A percentile compares a stretch with the other conserved stretches of the same genome.
Evolutionary conservation across 495 filamentous ascomycete species (phyloP).

Genomic region (Hypoxylon intermedium): DNA sequence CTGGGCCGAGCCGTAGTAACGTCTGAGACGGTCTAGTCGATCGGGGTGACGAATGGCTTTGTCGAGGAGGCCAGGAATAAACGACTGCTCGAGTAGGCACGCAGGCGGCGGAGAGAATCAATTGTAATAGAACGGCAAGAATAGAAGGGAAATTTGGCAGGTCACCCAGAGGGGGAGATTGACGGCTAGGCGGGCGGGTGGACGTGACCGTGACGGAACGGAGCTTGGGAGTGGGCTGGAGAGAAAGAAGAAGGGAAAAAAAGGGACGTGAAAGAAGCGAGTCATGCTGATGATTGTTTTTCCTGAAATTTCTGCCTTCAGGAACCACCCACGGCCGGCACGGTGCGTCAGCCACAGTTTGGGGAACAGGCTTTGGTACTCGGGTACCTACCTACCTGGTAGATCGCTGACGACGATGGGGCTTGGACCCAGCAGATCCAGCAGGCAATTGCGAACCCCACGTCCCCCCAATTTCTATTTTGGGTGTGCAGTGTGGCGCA

Average conservation of each 20-base stretch:
- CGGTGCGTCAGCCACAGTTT: slow-evolving; percentile 20
- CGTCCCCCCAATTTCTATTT: background rate
- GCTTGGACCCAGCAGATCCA: too few species aligned
- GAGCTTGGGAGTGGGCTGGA: slow-evolving; percentile 44
- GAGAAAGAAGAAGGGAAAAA: slow-evolving; percentile 43
- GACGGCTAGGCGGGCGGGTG: slow-evolving; percentile 47
- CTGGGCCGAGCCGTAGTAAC: slow-evolving; percentile 13
- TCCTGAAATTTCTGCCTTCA: slow-evolving; percentile 22
- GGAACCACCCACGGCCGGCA: slow-evolving; percentile 1
- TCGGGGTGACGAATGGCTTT: slow-evolving; percentile 7
- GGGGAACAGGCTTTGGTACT: too few species aligned
- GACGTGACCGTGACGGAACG: slow-evolving; percentile 44
- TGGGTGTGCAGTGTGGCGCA: background rate
- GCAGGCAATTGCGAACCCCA: too few species aligned
- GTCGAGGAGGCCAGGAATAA: slow-evolving; percentile 12
- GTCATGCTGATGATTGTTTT: slow-evolving; percentile 28
- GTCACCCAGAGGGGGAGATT: slow-evolving; percentile 46
- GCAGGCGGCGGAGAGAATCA: slow-evolving; percentile 20
- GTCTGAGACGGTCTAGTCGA: slow-evolving; percentile 11
- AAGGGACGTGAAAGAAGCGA: slow-evolving; percentile 24
- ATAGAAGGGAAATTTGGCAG: slow-evolving; percentile 47
- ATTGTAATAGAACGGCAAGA: slow-evolving; percentile 45
- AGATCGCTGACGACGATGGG: too few species aligned
- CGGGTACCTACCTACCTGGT: too few species aligned
- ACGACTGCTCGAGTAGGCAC: slow-evolving; percentile 12